Evolutionary conservation across 305 asterid species (phyloP).

Genomic region (Solanum hybrid): DNA sequence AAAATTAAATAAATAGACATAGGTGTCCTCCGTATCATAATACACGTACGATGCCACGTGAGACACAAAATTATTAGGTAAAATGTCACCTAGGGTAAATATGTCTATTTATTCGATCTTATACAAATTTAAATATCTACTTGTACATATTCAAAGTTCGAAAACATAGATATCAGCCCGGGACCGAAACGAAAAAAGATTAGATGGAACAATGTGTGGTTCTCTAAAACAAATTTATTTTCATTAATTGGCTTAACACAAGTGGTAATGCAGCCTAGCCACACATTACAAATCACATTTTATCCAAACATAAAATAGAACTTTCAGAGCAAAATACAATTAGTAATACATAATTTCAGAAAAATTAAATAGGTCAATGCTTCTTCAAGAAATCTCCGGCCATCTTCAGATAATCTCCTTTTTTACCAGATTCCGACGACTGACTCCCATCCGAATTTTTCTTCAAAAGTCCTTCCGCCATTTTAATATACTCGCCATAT

Average conservation of each 20-base stretch:
- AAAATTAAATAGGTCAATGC: neutral
- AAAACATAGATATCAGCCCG: too few species aligned
- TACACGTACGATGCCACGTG: too few species aligned
- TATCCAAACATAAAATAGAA: neutral
- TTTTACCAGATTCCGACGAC: slow-evolving; percentile 1
- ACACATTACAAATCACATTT: neutral
- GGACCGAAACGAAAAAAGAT: too few species aligned
- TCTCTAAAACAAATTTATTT: neutral
- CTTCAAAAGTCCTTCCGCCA: slow-evolving; percentile 7
- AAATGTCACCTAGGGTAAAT: accelerated
- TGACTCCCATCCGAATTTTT: neutral
- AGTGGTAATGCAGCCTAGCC: neutral
- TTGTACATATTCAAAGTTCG: too few species aligned
- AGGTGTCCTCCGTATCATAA: accelerated
- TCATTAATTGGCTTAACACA: neutral
- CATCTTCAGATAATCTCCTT: slow-evolving; percentile 20
- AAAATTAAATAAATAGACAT: too few species aligned
- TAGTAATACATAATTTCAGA: neutral
- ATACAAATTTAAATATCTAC: too few species aligned
- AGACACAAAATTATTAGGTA: too few species aligned
- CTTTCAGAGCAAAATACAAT: too few species aligned
- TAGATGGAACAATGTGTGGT: neutral
- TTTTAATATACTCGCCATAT: slow-evolving; percentile 15
- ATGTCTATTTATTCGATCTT: too few species aligned
- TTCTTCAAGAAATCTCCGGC: slow-evolving; percentile 43